These are phyloP conservation scores for Lipomyces anomalus DNA, from an alignment of 805 yeast species.

Conservation along the genomic window DNA sequence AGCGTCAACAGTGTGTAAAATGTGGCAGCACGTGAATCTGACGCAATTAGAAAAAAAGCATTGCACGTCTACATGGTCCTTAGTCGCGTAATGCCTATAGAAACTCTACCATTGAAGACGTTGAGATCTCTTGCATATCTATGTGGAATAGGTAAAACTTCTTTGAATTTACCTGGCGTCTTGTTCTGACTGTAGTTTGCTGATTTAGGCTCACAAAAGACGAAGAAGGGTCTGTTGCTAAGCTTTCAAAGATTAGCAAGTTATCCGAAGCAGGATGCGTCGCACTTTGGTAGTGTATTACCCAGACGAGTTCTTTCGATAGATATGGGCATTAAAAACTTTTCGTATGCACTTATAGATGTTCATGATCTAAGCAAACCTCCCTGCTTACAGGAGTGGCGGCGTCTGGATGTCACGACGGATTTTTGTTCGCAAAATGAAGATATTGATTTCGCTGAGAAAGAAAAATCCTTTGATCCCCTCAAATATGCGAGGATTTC, in stretches of 20 bases:
- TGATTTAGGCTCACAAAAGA: slow-evolving; percentile 3
- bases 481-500: slow-evolving; percentile 2
- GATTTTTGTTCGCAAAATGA: no score
- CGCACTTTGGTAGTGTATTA: not conserved
- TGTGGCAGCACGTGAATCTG: no score
- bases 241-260: not conserved
- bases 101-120: no score
- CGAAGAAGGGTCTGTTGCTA: slow-evolving; percentile 1
- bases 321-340: slow-evolving; percentile 13
- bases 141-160: slow-evolving; percentile 11
- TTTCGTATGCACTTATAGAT: slow-evolving; percentile 11
- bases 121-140: slow-evolving; percentile 7
- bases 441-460: not conserved
- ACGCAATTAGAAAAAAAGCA: no score
- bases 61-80: no score
- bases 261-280: not conserved
- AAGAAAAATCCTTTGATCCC: not conserved
- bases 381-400: no score
- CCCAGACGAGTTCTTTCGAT: slow-evolving; percentile 8
- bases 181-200: not conserved
- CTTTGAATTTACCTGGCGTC: not conserved
- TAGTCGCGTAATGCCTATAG: no score
- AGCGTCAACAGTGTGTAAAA: no score
- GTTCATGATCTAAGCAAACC: no score
- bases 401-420: not conserved